phyloP scores from a whole-genome alignment of 2,329 filamentous ascomycete species.

The Fusarium pseudonygamai region DNA sequence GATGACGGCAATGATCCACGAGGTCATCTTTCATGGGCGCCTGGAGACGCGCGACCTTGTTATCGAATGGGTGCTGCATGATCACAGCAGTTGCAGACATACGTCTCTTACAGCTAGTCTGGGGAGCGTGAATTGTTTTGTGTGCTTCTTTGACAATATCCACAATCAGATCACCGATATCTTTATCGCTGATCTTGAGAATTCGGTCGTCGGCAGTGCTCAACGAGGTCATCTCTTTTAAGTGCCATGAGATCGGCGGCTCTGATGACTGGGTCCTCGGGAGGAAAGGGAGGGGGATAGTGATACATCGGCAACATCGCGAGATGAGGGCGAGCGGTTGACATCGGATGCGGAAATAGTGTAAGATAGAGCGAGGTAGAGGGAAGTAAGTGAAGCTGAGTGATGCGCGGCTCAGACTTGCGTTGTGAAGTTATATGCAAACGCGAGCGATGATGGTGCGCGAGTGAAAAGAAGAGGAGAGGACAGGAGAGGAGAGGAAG shows the following conservation, averaged over 20 bases:
- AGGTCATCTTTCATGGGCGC: not conserved
- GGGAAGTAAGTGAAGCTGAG: not conserved
- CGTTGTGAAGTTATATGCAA: not conserved
- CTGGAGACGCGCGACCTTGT: not conserved
- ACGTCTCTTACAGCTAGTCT: too few species aligned
- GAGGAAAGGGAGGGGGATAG: not conserved
- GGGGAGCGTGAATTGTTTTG: too few species aligned
- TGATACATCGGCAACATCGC: not conserved
- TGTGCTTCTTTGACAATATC: too few species aligned
- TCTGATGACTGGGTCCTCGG: fast-evolving
- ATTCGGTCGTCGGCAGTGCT: too few species aligned
- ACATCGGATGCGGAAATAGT: not conserved
- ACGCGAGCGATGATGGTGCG: not conserved
- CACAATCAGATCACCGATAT: too few species aligned
- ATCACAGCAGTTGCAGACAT: too few species aligned
- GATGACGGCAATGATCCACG: not conserved
- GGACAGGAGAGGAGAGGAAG: not conserved
- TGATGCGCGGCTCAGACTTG: not conserved
- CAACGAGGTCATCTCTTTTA: not conserved
- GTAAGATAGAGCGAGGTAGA: not conserved
- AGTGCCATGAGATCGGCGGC: not conserved
- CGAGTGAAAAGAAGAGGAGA: not conserved
- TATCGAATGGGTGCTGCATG: not conserved
- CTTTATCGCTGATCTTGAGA: too few species aligned
- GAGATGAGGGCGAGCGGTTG: not conserved